A percentile compares a stretch with the other conserved stretches of the same genome.
Evolutionary conservation across 2,329 filamentous ascomycete species (phyloP).

Genomic region (Sporothrix pseudoabietina): DNA sequence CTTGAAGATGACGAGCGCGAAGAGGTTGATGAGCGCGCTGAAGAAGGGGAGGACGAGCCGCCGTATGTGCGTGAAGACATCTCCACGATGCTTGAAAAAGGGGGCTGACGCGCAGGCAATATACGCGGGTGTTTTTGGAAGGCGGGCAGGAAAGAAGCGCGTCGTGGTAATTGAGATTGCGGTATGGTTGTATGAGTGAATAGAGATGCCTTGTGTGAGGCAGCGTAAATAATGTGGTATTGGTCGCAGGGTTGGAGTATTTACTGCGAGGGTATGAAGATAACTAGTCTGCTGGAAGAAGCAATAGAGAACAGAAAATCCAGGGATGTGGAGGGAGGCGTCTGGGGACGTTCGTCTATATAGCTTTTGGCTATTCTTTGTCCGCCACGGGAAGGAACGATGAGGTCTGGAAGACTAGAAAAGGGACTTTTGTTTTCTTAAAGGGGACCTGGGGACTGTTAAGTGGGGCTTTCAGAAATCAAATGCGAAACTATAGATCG

Average conservation of each 20-base stretch:
- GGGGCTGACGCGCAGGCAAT: not conserved
- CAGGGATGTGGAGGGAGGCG: not conserved
- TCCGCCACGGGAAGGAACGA: not conserved
- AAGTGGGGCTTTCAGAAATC: not conserved
- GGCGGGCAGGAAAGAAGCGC: not conserved
- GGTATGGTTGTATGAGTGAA: not conserved
- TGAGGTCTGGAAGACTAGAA: not conserved
- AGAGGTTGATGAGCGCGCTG: slow-evolving; percentile 37
- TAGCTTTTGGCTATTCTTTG: not conserved
- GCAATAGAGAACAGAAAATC: not conserved
- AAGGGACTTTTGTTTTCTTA: not conserved
- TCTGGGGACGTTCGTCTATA: not conserved
- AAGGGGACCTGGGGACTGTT: not conserved
- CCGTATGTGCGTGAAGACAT: slow-evolving; percentile 43
- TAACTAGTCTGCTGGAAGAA: not conserved
- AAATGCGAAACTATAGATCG: slow-evolving; percentile 1
- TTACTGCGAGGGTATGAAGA: not conserved
- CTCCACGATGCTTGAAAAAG: slow-evolving; percentile 15
- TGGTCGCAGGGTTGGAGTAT: not conserved
- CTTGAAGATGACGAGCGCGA: slow-evolving; percentile 46
- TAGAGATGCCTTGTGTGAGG: not conserved
- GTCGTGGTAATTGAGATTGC: not conserved
- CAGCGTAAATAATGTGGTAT: not conserved
- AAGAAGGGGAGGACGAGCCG: slow-evolving; percentile 46
- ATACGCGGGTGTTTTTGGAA: not conserved